Percentiles rank a stretch among this genome's conserved stretches.
Evolutionary conservation across 768 basidiomycete genomes (phyloP).

Genomic region (Solioccasus polychromus): DNA sequence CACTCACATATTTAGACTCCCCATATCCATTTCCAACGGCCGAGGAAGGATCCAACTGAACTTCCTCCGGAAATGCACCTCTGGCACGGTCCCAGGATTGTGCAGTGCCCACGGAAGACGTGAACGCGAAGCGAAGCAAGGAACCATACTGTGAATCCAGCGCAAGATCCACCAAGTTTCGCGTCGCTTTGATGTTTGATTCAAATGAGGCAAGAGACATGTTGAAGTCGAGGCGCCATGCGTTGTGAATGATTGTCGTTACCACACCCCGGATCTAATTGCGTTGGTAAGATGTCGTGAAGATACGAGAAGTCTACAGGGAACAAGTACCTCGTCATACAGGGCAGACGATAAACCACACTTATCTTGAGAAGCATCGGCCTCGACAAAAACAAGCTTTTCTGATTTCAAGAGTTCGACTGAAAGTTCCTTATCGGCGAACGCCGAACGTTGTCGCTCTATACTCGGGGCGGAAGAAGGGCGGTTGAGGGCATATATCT

Average conservation of each 20-base stretch:
- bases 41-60: slow-evolving; percentile 24
- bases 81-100: slow-evolving; percentile 22
- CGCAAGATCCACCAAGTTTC: slow-evolving; percentile 33
- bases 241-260: slow-evolving; percentile 30
- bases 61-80: slow-evolving; percentile 38
- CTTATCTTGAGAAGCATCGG: slow-evolving; percentile 29
- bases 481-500: slow-evolving; percentile 36
- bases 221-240: slow-evolving; percentile 38
- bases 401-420: slow-evolving; percentile 25
- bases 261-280: slow-evolving; percentile 23
- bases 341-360: slow-evolving; percentile 29
- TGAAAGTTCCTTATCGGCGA: slow-evolving; percentile 37
- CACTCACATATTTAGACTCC: slow-evolving; percentile 37
- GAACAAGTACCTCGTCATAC: slow-evolving; percentile 28
- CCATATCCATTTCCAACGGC: slow-evolving; percentile 36
- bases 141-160: slow-evolving; percentile 25
- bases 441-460: slow-evolving; percentile 32
- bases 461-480: slow-evolving; percentile 9
- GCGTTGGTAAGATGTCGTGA: too few species aligned
- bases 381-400: slow-evolving; percentile 39
- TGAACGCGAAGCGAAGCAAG: slow-evolving; percentile 23
- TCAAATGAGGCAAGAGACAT: slow-evolving; percentile 37
- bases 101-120: slow-evolving; percentile 22
- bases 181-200: slow-evolving; percentile 31
- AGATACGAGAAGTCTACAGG: neutral